Conservation (phyloP, 495 filamentous ascomycete genomes). For the Talaromyces stipitatus region DNA sequence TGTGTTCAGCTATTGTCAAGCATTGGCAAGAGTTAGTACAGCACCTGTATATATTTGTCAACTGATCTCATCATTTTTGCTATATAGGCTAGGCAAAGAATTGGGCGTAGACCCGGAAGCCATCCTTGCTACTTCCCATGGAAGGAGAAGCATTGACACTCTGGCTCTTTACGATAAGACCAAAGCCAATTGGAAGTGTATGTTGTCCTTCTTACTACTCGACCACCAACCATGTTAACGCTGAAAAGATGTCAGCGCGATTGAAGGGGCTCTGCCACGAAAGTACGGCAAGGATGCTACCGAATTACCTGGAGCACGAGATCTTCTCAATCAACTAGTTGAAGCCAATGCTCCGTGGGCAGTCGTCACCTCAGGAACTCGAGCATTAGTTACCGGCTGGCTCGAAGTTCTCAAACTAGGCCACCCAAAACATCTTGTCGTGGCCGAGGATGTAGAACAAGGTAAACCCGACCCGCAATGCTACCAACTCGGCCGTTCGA, state of each 20-base stretch:
- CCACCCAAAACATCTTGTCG: constrained; percentile 64
- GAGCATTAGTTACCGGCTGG: constrained; percentile 80
- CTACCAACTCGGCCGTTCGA: constrained; percentile 64
- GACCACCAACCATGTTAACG: constrained; percentile 3
- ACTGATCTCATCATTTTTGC: constrained; percentile 4
- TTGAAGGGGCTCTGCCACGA: constrained; percentile 72
- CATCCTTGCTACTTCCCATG: constrained; percentile 85
- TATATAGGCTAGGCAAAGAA: constrained; percentile 65
- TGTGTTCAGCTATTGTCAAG: constrained; percentile 78
- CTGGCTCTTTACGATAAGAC: constrained; percentile 64
- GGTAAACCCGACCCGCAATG: constrained; percentile 85
- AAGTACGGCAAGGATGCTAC: constrained; percentile 68
- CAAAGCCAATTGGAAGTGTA: constrained; percentile 88
- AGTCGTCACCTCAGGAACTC: constrained; percentile 86
- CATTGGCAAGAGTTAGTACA: constrained; percentile 74
- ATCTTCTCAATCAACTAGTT: constrained; percentile 51
- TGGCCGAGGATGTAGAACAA: constrained; percentile 74
- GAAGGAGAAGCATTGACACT: constrained; percentile 75
- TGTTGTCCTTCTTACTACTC: constrained; percentile 24
- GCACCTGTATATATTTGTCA: not conserved
- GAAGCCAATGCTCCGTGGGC: constrained; percentile 63
- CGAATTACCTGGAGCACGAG: constrained; percentile 68
- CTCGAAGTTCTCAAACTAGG: constrained; percentile 69
- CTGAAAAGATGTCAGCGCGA: constrained; percentile 60
- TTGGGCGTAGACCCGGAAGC: constrained; percentile 72